Evolutionary conservation across 2,329 filamentous ascomycete species (phyloP), one percentile per base, ranked within the genome.

Genomic region (Alternaria sp.): DNA sequence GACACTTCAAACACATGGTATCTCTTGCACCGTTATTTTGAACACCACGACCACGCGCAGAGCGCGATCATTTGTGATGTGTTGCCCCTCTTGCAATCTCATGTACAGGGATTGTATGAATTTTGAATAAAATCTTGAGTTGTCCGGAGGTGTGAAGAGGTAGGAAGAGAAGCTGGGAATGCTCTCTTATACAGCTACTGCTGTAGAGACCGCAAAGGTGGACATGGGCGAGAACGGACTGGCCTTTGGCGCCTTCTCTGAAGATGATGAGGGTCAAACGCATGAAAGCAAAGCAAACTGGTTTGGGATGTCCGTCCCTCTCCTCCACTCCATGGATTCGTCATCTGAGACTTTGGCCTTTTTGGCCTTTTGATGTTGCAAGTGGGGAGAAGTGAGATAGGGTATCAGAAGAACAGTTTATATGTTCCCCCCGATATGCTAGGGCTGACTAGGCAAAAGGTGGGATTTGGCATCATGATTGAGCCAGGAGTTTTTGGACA

Each of bases 61-160:
- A 21, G 21, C 21, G 21, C 21, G 21, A 4, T 21, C 21, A n/a
- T 15, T 13, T n/a, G 7, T 36, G 32, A 9, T 36, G 32, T 36
- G 3, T 3, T 7, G 32, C 15, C 5, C 32, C 5, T 15, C 3
- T 36, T 15, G 13, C 13, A 36, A 3, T 36, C 13, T 32, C 12
- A 13, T 13, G 12, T 1, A 1, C 30, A 7, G 4, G 30, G 13
- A 12, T 0, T 15, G 13, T 8, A 0, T 32, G 30, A 0, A 8
- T 8, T 36, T 36, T 15, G 13, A 6, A 15, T 15, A 1, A 15
- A 36, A 4, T 4, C 32, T 36, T 4, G 4, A 36, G 32, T n/a
- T 36, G n/a, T 15, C 12, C 15, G 2, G 32, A n/a, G 15, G 4
- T n/a, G 15, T 36, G 32, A 36, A 36, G 32, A 36, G 4, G 4